Base-by-base conservation (phyloP, 352 stramenopile genomes). In the Pythium aquatile region DNA sequence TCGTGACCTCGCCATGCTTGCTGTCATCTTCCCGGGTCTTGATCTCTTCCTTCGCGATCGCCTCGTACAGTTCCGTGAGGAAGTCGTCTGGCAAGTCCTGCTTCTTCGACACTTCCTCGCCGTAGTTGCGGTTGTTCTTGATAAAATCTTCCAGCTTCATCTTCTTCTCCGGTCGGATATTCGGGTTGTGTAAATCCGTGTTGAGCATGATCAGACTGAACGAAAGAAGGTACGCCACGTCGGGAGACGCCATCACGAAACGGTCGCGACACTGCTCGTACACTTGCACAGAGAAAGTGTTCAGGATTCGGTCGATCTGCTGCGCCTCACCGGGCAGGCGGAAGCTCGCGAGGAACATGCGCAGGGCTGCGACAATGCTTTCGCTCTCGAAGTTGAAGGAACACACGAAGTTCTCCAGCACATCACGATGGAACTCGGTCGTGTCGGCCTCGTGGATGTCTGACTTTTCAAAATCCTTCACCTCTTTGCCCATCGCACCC, bases 151-250 rank as follows among this genome's bases (percentile, higher is more conserved):
- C 63, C 24, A 91, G 63, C 44, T 86, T 89, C 90, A 96, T 97
- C 53, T 94, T 94, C 63, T 91, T 90, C 51, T 96, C 87, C 0
- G 70, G 61, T 5, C 78, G 75, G 54, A 96, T 94, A 54, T 96
- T 96, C 16, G 83, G 61, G 63, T 96, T 96, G 65, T 96, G 87
- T 8, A 94, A 58, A 72, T 96, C 88, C 28, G 87, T 93, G 59
- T 95, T 95, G 5, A 95, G 75, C 85, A 96, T 95, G 61, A 96
- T 96, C 55, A 96, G 63, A 54, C 83, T 94, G 66, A 97, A 97
- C 13, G 81, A 94, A 1, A 97, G 69, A 55, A 97, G 61, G 70
- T 96, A 97, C 3, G 90, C 85, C n/a, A 97, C 88, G 47, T 97
- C 90, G 5, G 87, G 68, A 2, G 87, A 96, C 26, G 87, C 82